Conservation (phyloP, 805 yeast genomes). For the Kuraishia molischiana region DNA sequence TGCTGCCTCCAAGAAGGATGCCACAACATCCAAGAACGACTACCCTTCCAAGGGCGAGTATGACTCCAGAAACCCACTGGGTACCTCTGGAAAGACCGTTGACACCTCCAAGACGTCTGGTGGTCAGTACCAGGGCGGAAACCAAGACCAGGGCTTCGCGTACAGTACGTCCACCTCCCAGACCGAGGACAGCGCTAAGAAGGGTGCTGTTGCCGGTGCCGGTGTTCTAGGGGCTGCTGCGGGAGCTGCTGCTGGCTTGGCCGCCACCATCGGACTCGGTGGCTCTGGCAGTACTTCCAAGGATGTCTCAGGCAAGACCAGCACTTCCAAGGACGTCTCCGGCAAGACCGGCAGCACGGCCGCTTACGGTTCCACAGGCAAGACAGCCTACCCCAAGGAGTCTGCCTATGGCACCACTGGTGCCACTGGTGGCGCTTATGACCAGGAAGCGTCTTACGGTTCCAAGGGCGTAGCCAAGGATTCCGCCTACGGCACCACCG, state of each 20-base stretch:
- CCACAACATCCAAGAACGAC: background rate
- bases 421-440: no score
- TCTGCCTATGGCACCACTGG: no score
- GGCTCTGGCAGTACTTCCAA: no score
- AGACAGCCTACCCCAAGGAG: no score
- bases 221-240: constrained; percentile 6
- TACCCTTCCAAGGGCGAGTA: background rate
- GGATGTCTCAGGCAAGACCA: no score
- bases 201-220: constrained; percentile 2
- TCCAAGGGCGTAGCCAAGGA: no score
- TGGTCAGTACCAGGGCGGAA: background rate
- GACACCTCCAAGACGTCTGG: no score
- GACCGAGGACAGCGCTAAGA: constrained; percentile 3
- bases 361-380: no score
- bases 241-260: background rate
- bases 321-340: no score
- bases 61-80: background rate
- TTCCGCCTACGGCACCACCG: no score
- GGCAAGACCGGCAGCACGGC: no score
- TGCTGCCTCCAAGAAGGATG: background rate
- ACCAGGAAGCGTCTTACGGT: no score
- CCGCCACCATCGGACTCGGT: background rate
- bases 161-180: background rate
- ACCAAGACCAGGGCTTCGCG: background rate
- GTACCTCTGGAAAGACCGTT: background rate